A percentile compares a stretch with the other conserved stretches of the same genome.
Evolutionary conservation across 2,329 filamentous ascomycete genomes (phyloP).

Genomic region (Paracoccidioides brasiliensis): DNA sequence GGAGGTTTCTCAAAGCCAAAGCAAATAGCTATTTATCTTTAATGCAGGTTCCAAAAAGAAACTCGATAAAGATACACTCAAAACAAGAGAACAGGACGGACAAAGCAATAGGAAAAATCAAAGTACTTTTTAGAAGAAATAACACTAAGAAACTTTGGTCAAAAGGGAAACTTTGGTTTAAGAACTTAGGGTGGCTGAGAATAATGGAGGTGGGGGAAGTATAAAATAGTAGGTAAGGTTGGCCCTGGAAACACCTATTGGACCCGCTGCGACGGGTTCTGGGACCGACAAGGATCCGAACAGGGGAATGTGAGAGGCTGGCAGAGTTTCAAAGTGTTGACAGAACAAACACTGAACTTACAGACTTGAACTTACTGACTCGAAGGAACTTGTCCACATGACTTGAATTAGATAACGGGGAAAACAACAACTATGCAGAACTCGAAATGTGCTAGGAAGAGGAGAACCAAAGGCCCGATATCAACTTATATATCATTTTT

Average conservation of each 20-base stretch:
- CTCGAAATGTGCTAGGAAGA: neutral
- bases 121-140: neutral
- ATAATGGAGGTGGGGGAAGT: neutral
- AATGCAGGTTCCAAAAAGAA: too few relatives aligned
- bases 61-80: too few relatives aligned
- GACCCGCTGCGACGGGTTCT: conserved; percentile 4
- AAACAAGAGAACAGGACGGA: neutral
- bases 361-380: neutral
- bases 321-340: neutral
- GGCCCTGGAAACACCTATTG: conserved; percentile 1
- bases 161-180: neutral
- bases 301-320: neutral
- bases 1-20: neutral
- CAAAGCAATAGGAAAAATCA: too few relatives aligned
- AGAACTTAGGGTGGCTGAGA: neutral
- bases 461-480: neutral
- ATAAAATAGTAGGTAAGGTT: neutral
- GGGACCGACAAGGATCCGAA: conserved; percentile 1
- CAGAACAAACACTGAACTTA: neutral
- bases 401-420: neutral
- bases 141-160: neutral
- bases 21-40: too few relatives aligned
- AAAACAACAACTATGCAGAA: neutral
- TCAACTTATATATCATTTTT: neutral
- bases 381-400: neutral